Percentiles rank a stretch among this genome's conserved stretches.
phyloP scores from a whole-genome alignment of 2,329 filamentous ascomycete species.

The Ceratocystis colombiana region DNA sequence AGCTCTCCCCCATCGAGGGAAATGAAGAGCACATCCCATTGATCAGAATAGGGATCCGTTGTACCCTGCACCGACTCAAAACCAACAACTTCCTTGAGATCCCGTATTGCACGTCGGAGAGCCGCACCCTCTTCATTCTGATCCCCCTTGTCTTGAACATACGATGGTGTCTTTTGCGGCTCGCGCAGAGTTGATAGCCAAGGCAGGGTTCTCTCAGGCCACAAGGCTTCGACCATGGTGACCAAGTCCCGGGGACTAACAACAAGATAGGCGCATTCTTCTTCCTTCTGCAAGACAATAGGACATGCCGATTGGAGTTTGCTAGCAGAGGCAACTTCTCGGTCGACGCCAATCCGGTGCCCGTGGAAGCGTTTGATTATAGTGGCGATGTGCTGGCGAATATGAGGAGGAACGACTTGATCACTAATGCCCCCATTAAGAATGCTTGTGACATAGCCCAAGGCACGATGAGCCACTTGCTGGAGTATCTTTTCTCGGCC shows the following conservation, averaged over 20 bases:
- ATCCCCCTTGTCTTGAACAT: neutral
- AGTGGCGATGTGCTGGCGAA: slow-evolving; percentile 60
- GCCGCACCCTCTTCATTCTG: slow-evolving; percentile 57
- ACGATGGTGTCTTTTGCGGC: neutral
- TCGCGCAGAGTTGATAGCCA: slow-evolving; percentile 32
- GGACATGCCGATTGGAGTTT: neutral
- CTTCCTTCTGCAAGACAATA: neutral
- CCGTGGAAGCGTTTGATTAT: slow-evolving; percentile 56
- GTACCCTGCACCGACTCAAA: slow-evolving; percentile 54
- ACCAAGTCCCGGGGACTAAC: slow-evolving; percentile 69
- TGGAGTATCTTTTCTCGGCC: slow-evolving; percentile 72
- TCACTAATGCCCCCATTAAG: slow-evolving; percentile 44
- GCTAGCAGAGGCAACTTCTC: neutral
- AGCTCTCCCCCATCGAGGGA: slow-evolving; percentile 61
- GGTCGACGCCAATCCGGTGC: neutral
- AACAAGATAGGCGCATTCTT: slow-evolving; percentile 54
- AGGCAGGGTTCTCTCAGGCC: slow-evolving; percentile 60
- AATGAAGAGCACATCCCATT: slow-evolving; percentile 74
- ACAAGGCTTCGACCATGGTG: slow-evolving; percentile 72
- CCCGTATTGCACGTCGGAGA: slow-evolving; percentile 57
- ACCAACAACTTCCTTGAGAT: slow-evolving; percentile 58
- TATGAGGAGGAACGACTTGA: slow-evolving; percentile 49
- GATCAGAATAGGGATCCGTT: slow-evolving; percentile 69
- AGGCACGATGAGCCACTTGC: slow-evolving; percentile 69
- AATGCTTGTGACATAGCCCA: slow-evolving; percentile 69